Base-by-base conservation (phyloP, 1,139 yeast genomes). In the Pichia terricola region DNA sequence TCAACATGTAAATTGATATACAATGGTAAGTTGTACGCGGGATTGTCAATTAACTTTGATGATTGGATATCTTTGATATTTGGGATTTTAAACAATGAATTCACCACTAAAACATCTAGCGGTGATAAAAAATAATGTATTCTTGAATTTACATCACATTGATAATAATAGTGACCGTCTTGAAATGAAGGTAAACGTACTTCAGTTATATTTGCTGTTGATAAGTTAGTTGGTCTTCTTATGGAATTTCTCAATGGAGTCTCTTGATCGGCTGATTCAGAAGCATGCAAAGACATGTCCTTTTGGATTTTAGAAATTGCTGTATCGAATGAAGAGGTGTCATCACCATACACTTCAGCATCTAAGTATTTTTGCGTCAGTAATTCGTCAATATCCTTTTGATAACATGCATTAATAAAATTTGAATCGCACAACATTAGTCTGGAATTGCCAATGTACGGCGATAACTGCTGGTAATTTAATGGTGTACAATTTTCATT, bases 71-170 rank as follows among this genome's bases (percentile, higher is more conserved):
- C 33, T 2, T 33, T 35, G 1, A 25, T 5, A 34, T 36, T 27
- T 9, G 45, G 44, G 2, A 46, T 28, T 4, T 39, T 37, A 28
- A 46, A 46, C n/a, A 46, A 5, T 22, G 34, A 27, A 37, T 46
- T 46, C 8, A 46, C 37, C 10, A 91, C 79, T 47, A 81, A 81
- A 41, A 85, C 74, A 57, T 91, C 98, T 40, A 91, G 66, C 2
- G 89, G 80, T 0, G 95, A 79, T 26, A 89, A 65, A 37, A 85
- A 82, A 60, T 68, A 87, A 31, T 76, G 74, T 5, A 81, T 72
- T 4, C 77, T 68, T 0, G 91, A 72, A 51, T 77, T 75, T 81
- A 82, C 0, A 30, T 46, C 42, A 40, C 39, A 50, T 38, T 50
- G 42, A 38, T 48, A 50, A 27, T 41, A 50, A 35, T 50, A 50